phyloP scores from a whole-genome alignment of 1,139 yeast species.

The Kodamaea arcana region DNA sequence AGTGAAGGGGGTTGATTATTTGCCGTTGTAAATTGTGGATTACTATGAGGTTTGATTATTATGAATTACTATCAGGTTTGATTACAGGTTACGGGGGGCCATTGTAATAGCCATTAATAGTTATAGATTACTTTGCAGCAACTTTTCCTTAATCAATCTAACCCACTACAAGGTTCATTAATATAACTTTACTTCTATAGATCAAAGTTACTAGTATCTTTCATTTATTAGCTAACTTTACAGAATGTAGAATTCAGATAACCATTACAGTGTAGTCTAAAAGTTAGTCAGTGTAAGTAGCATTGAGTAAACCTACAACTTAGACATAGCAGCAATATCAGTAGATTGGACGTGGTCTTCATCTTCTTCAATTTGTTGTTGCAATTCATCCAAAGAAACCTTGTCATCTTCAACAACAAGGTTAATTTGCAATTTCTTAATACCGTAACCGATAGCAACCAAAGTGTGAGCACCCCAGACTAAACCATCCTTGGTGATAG shows the following conservation, averaged over 20 bases:
- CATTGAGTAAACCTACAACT: slow-evolving; percentile 82
- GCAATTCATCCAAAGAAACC: slow-evolving; percentile 91
- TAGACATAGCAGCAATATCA: slow-evolving; percentile 97
- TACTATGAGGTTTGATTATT: too few species aligned
- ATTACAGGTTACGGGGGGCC: too few species aligned
- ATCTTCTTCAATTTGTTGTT: slow-evolving; percentile 80
- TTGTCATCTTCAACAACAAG: slow-evolving; percentile 95
- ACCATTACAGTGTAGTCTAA: too few species aligned
- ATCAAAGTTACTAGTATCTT: too few species aligned
- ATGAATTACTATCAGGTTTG: too few species aligned
- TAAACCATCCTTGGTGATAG: slow-evolving; percentile 85
- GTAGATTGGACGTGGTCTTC: slow-evolving; percentile 99
- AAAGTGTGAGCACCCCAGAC: slow-evolving; percentile 98
- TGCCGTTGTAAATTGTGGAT: slow-evolving; percentile 33
- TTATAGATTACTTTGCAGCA: too few species aligned
- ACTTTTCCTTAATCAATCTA: too few species aligned
- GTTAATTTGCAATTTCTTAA: slow-evolving; percentile 98
- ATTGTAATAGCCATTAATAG: too few species aligned
- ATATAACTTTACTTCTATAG: too few species aligned
- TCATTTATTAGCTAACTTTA: too few species aligned
- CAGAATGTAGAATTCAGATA: too few species aligned
- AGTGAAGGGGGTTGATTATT: slow-evolving; percentile 44
- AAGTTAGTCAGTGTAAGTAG: slow-evolving; percentile 2
- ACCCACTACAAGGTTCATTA: too few species aligned
- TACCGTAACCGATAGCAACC: slow-evolving; percentile 98